Percentiles rank a stretch among this genome's conserved stretches.
Evolutionary conservation across 352 stramenopile genomes (phyloP).

Genomic region (Globisporangium recalcitrans): DNA sequence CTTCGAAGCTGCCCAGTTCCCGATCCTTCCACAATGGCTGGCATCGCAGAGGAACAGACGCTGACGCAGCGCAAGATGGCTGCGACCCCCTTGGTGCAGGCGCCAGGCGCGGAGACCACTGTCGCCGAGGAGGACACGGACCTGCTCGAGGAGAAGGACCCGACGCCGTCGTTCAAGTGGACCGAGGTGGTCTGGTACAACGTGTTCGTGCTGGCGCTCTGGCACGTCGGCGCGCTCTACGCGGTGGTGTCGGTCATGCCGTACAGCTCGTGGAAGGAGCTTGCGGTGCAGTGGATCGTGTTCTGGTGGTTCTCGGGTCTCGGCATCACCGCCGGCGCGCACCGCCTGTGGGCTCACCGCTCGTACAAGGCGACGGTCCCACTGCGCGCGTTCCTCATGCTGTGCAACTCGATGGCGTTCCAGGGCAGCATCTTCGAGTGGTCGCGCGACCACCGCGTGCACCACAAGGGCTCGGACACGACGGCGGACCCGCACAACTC

Average conservation of each 20-base stretch:
- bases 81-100: not conserved
- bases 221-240: conserved; percentile 78
- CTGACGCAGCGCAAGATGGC: conserved; percentile 12
- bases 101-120: not conserved
- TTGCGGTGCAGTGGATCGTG: conserved; percentile 54
- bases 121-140: conserved; percentile 41
- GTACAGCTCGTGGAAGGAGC: conserved; percentile 31
- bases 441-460: conserved; percentile 97
- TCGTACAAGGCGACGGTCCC: conserved; percentile 92
- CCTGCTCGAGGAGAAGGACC: conserved; percentile 28
- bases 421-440: conserved; percentile 98
- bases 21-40: not conserved
- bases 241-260: conserved; percentile 59
- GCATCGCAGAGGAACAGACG: not conserved
- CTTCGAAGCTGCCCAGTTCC: not conserved
- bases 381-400: conserved; percentile 94
- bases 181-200: conserved; percentile 87
- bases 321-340: conserved; percentile 96
- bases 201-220: conserved; percentile 50
- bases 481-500: conserved; percentile 95
- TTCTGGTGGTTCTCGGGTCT: conserved; percentile 85
- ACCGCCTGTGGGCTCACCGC: conserved; percentile 95
- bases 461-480: conserved; percentile 98
- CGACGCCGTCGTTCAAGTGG: conserved; percentile 44
- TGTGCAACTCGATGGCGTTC: conserved; percentile 96